Evolutionary conservation across 2,329 filamentous ascomycete genomes (phyloP).

Genomic region (Fusarium transvaalense): DNA sequence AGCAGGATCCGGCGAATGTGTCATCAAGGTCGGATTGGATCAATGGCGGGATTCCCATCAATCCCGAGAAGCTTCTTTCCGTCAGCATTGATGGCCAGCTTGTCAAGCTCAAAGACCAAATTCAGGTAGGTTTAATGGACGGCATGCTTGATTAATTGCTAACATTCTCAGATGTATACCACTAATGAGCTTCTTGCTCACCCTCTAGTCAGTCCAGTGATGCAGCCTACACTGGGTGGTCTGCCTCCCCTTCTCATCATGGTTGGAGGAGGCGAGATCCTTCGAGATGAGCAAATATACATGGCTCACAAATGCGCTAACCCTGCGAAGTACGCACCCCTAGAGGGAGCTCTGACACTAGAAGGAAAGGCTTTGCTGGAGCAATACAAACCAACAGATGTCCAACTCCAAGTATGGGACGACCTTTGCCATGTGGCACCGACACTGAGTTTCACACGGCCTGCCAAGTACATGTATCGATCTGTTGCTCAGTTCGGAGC

Average conservation of each 20-base stretch:
- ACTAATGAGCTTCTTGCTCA: constrained; percentile 88
- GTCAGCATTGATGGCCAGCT: constrained; percentile 78
- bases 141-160: not conserved
- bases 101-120: constrained; percentile 87
- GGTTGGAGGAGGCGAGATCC: constrained; percentile 86
- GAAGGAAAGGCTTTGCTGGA: constrained; percentile 70
- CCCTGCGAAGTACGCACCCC: constrained; percentile 80
- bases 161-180: constrained; percentile 71
- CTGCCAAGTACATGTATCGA: constrained; percentile 95
- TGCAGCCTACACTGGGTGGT: constrained; percentile 90
- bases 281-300: constrained; percentile 95
- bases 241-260: constrained; percentile 89
- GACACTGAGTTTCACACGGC: constrained; percentile 94
- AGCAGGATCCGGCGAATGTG: constrained; percentile 36
- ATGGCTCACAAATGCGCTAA: constrained; percentile 94
- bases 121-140: constrained; percentile 72
- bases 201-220: constrained; percentile 87
- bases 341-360: constrained; percentile 72
- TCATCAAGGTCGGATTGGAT: constrained; percentile 46
- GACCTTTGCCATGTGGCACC: constrained; percentile 93
- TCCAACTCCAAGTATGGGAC: constrained; percentile 96
- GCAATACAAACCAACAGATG: constrained; percentile 84
- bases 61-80: constrained; percentile 61
- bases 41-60: constrained; percentile 47
- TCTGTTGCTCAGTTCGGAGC: constrained; percentile 93